Evolutionary conservation across 148 eudicot genomes (phyloP).

Genomic region (Nyssa sinensis): DNA sequence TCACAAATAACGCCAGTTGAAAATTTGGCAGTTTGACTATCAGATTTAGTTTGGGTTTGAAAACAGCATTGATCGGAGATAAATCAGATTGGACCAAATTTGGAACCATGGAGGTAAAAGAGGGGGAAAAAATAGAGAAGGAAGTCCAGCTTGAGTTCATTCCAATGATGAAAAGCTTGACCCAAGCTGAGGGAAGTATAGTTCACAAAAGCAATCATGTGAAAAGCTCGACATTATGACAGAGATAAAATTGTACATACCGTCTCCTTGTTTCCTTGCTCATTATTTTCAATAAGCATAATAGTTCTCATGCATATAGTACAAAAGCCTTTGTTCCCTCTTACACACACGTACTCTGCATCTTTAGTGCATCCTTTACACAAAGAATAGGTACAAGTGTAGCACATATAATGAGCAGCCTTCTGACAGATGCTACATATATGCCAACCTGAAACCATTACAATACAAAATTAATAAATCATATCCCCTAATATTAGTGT

Average conservation of each 20-base stretch:
- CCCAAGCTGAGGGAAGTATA: not conserved
- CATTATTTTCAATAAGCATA: conserved; percentile 71
- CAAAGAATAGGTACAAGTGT: conserved; percentile 87
- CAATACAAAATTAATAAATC: conserved; percentile 9
- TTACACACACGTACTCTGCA: conserved; percentile 60
- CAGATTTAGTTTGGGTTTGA: too few relatives aligned
- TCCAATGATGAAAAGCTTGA: not conserved
- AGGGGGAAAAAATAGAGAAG: not conserved
- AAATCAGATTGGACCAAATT: not conserved
- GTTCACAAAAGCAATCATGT: conserved; percentile 2
- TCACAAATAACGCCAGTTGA: not conserved
- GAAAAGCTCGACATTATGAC: not conserved
- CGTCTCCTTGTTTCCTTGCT: conserved; percentile 58
- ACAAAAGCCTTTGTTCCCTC: conserved; percentile 92
- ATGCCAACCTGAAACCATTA: conserved; percentile 89
- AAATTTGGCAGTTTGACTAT: not conserved
- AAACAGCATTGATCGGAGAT: not conserved
- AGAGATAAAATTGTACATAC: conserved; percentile 41
- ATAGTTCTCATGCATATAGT: conserved; percentile 71
- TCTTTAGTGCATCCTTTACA: conserved; percentile 87
- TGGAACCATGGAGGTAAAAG: not conserved
- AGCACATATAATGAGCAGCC: conserved; percentile 84
- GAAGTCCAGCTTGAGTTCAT: not conserved
- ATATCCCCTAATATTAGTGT: too few relatives aligned
- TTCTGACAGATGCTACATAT: conserved; percentile 84